Percentiles rank a stretch among this genome's conserved stretches.
phyloP scores from a whole-genome alignment of 805 yeast species.

The Saturnispora kantuleensis region DNA sequence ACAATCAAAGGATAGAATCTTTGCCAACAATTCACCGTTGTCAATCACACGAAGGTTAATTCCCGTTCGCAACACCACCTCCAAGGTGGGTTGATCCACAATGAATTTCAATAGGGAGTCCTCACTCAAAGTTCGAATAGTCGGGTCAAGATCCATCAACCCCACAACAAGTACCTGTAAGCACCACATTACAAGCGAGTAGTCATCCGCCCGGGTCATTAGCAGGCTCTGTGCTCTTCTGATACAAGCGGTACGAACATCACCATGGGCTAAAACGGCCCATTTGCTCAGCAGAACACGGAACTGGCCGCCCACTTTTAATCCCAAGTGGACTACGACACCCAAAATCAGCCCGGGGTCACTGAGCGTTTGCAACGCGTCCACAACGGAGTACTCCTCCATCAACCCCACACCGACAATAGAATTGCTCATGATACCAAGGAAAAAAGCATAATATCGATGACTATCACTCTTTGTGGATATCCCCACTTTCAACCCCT shows the following conservation, averaged over 20 bases:
- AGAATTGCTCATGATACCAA: slow-evolving; percentile 61
- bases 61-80: too few species aligned
- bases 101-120: too few species aligned
- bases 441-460: slow-evolving; percentile 21
- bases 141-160: too few species aligned
- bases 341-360: slow-evolving; percentile 16
- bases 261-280: neutral
- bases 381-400: slow-evolving; percentile 78
- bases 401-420: slow-evolving; percentile 57
- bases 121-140: too few species aligned
- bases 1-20: too few species aligned
- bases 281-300: neutral
- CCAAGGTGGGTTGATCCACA: too few species aligned
- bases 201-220: neutral
- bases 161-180: too few species aligned
- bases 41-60: too few species aligned
- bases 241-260: too few species aligned
- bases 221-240: too few species aligned
- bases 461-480: too few species aligned
- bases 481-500: neutral
- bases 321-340: neutral
- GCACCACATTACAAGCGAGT: neutral
- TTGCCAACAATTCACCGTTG: neutral
- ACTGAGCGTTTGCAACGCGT: slow-evolving; percentile 64
- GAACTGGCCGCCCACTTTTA: neutral